Evolutionary conservation across 768 basidiomycete genomes (phyloP).

Genomic region (Serendipita indica): DNA sequence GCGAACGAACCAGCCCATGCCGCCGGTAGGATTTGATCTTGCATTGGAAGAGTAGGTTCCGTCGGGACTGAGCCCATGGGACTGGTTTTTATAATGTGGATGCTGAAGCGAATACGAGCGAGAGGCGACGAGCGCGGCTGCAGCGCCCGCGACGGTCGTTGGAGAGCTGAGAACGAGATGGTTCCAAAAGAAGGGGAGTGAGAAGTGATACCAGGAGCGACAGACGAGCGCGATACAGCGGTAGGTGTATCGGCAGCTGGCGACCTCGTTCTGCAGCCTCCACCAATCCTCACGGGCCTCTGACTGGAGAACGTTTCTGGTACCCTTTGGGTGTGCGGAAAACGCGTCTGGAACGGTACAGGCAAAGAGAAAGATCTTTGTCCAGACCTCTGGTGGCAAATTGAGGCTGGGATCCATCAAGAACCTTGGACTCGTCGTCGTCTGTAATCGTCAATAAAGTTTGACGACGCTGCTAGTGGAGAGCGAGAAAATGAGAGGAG

Average conservation of each 20-base stretch:
- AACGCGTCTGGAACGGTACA: constrained; percentile 3
- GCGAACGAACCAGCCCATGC: constrained; percentile 2
- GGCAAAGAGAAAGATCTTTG: neutral
- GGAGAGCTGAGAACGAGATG: neutral
- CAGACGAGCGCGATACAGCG: constrained; percentile 9
- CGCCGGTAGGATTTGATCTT: neutral
- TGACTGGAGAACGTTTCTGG: neutral
- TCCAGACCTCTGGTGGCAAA: neutral
- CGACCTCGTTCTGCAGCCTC: constrained; percentile 7
- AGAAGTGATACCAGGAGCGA: constrained; percentile 6
- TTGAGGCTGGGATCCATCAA: neutral
- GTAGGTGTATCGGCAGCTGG: constrained; percentile 8
- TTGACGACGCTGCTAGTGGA: no score
- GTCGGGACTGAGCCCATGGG: neutral
- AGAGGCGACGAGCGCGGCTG: neutral
- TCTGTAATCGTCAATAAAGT: no score
- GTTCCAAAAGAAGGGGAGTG: constrained; percentile 2
- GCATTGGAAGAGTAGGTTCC: neutral
- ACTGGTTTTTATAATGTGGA: neutral
- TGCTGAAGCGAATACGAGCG: neutral
- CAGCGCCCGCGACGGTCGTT: neutral
- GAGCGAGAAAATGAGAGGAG: no score
- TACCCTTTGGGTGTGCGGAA: neutral
- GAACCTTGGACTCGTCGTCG: no score
- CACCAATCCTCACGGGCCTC: constrained; percentile 1